Conservation (phyloP, 305 asterid species). For the Fraxinus greggii region DNA sequence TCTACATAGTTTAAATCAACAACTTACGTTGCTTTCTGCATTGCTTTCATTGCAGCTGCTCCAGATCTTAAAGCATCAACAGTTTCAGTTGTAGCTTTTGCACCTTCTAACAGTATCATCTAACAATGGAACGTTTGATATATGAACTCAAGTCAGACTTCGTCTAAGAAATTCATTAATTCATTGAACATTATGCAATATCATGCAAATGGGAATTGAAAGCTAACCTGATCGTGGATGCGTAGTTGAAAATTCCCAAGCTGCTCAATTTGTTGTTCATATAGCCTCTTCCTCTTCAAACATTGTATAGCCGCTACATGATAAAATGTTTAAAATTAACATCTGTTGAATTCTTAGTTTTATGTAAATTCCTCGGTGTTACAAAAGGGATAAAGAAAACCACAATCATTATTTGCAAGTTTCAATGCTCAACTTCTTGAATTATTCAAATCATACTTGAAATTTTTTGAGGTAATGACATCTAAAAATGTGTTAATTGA, state of each 20-base stretch:
- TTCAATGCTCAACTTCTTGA: not conserved
- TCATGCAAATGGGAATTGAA: not conserved
- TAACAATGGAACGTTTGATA: constrained; percentile 17
- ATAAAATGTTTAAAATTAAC: constrained; percentile 5
- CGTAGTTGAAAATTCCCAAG: constrained; percentile 65
- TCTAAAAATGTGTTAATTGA: not conserved
- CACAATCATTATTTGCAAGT: not conserved
- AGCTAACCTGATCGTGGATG: constrained; percentile 57
- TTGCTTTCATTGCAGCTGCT: constrained; percentile 69
- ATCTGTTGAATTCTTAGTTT: constrained; percentile 16
- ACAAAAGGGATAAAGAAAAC: not conserved
- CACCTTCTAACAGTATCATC: constrained; percentile 70
- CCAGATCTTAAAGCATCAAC: constrained; percentile 63
- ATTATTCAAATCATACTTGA: not conserved
- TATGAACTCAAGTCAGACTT: constrained; percentile 12
- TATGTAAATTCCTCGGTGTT: not conserved
- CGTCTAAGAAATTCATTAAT: not conserved
- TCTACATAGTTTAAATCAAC: not conserved
- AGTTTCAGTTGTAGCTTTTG: constrained; percentile 73
- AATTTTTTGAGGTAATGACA: not conserved
- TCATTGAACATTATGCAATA: not conserved
- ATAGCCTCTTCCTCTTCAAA: constrained; percentile 57
- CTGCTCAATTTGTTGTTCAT: constrained; percentile 60
- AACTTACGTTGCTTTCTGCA: constrained; percentile 69
- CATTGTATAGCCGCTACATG: constrained; percentile 62